phyloP scores from a whole-genome alignment of 148 eudicot species.

The Chenopodium quinoa region DNA sequence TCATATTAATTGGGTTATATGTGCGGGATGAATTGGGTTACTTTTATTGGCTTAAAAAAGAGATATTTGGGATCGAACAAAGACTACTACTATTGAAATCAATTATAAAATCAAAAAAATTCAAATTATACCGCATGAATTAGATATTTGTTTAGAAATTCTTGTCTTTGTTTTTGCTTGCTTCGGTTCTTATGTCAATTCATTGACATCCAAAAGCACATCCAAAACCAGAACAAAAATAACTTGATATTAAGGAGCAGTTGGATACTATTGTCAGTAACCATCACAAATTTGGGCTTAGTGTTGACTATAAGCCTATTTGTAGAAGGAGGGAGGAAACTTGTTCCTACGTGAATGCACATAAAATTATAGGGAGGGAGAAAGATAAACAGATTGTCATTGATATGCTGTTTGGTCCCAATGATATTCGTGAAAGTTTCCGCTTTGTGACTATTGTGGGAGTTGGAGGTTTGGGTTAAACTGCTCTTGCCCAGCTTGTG shows the following conservation, averaged over 20 bases:
- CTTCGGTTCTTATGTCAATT: no score
- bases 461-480: conserved; percentile 33
- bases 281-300: neutral
- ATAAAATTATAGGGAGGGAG: neutral
- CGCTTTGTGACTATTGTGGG: conserved; percentile 20
- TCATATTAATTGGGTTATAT: no score
- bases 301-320: neutral
- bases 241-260: neutral
- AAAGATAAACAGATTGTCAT: neutral
- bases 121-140: no score
- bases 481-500: conserved; percentile 28
- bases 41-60: no score
- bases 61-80: no score
- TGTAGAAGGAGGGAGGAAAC: neutral
- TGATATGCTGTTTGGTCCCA: conserved; percentile 6
- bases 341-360: neutral
- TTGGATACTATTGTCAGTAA: neutral
- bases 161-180: no score
- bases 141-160: no score
- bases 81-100: no score
- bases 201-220: no score
- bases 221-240: no score
- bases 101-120: no score
- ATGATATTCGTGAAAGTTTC: neutral
- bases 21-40: no score